A percentile compares a stretch with the other conserved stretches of the same genome.
These are phyloP conservation scores for Sonneratia caseolaris DNA, from an alignment of 345 rosid species.

Conservation along the genomic window DNA sequence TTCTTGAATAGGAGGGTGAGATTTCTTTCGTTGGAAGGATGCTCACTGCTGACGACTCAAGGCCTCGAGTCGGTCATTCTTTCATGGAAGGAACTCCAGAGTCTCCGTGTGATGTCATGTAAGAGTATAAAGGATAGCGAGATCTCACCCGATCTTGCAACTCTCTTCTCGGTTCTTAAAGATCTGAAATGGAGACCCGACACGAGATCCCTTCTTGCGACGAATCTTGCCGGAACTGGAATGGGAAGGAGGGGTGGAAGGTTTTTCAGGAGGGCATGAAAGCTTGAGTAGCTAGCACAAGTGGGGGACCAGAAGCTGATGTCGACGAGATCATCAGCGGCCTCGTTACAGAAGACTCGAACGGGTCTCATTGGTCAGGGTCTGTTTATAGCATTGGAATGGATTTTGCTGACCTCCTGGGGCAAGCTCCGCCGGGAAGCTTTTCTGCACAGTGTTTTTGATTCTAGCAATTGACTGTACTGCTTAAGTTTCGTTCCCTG, in stretches of 20 bases:
- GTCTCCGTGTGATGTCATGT: slow-evolving; percentile 56
- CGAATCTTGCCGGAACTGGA: slow-evolving; percentile 55
- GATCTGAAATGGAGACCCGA: slow-evolving; percentile 95
- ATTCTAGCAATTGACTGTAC: not conserved
- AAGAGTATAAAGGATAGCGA: slow-evolving; percentile 66
- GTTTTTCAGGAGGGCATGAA: slow-evolving; percentile 48
- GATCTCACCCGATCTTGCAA: slow-evolving; percentile 57
- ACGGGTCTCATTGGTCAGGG: not conserved
- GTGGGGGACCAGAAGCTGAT: not conserved
- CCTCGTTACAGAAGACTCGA: not conserved
- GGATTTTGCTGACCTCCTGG: not conserved
- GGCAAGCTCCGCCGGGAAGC: not conserved
- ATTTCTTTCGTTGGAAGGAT: slow-evolving; percentile 66
- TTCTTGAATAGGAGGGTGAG: slow-evolving; percentile 50
- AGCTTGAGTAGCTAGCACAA: not conserved
- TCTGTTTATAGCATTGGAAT: not conserved
- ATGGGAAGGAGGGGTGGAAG: slow-evolving; percentile 69
- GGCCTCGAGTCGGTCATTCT: slow-evolving; percentile 67
- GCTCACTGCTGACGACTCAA: slow-evolving; percentile 64
- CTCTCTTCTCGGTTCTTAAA: slow-evolving; percentile 56
- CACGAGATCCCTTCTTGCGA: slow-evolving; percentile 49
- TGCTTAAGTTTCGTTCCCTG: not conserved
- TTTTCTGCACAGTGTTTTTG: not conserved
- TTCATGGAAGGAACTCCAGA: slow-evolving; percentile 65
- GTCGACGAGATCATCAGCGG: not conserved